phyloP scores from a whole-genome alignment of 2,329 filamentous ascomycete genomes.

The Colletotrichum kahawae region DNA sequence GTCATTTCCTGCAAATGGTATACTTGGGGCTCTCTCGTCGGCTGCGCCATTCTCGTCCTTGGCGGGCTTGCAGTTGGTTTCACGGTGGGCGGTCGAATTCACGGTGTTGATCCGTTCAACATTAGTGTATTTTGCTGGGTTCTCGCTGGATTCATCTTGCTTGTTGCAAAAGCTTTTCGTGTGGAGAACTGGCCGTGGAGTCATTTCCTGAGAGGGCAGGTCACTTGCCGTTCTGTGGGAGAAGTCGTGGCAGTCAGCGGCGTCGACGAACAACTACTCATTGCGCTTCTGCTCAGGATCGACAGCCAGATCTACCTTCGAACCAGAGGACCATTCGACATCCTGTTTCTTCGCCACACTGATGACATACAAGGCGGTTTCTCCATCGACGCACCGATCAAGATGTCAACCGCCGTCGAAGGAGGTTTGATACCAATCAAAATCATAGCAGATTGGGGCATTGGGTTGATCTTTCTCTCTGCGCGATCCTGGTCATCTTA shows the following conservation, averaged over 20 bases:
- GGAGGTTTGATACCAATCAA: neutral
- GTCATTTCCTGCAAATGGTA: neutral
- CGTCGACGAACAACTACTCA: neutral
- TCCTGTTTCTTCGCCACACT: neutral
- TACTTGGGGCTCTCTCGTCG: neutral
- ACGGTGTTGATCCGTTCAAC: neutral
- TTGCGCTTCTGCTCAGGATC: neutral
- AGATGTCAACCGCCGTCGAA: neutral
- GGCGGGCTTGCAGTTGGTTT: neutral
- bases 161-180: neutral
- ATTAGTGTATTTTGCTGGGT: neutral
- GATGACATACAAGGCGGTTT: neutral
- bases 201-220: neutral
- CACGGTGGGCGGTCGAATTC: neutral
- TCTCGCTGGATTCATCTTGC: neutral
- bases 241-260: neutral
- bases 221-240: neutral
- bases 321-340: neutral
- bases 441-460: neutral
- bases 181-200: neutral
- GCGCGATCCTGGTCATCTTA: neutral
- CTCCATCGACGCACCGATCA: neutral
- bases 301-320: neutral
- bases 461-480: neutral
- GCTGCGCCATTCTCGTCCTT: neutral